Conservation (phyloP, 2,329 filamentous ascomycete genomes). For the Paraphaeosphaeria sporulosa region DNA sequence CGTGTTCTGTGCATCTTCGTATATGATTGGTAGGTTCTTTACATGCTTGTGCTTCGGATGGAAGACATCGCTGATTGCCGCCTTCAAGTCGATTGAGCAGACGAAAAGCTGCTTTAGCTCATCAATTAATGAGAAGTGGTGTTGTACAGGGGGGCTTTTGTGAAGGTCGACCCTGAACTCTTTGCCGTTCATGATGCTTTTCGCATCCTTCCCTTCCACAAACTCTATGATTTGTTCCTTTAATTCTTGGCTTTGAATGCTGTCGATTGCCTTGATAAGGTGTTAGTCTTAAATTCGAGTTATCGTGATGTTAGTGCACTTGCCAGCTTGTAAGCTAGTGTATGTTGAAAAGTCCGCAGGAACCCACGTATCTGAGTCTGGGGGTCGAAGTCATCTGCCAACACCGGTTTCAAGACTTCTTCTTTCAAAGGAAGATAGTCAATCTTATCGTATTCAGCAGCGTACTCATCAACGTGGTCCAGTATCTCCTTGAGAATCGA, state of each 20-base stretch:
- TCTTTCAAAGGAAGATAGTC: too few relatives aligned
- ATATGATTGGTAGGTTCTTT: too few relatives aligned
- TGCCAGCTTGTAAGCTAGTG: constrained; percentile 30
- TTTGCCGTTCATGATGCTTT: constrained; percentile 29
- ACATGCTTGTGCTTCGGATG: too few relatives aligned
- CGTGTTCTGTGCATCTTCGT: too few relatives aligned
- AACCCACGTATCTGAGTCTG: constrained; percentile 43
- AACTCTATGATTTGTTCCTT: constrained; percentile 41
- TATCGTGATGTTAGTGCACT: not conserved
- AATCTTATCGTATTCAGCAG: too few relatives aligned
- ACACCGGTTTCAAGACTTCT: constrained; percentile 23
- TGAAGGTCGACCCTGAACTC: constrained; percentile 34
- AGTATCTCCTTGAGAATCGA: too few relatives aligned
- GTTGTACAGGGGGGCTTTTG: constrained; percentile 39
- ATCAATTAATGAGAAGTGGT: constrained; percentile 41
- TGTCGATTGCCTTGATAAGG: constrained; percentile 20
- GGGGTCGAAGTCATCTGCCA: constrained; percentile 37
- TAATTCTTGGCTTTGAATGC: constrained; percentile 32
- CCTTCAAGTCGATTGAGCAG: not conserved
- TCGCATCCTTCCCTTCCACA: constrained; percentile 34
- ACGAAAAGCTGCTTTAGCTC: constrained; percentile 25
- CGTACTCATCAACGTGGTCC: too few relatives aligned
- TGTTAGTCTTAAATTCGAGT: constrained; percentile 11
- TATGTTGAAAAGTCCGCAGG: constrained; percentile 39
- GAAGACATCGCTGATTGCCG: too few relatives aligned